A percentile compares a stretch with the other conserved stretches of the same genome.
These are phyloP conservation scores for Vachellia collinsii DNA, from an alignment of 306 rosid species.

Conservation along the genomic window DNA sequence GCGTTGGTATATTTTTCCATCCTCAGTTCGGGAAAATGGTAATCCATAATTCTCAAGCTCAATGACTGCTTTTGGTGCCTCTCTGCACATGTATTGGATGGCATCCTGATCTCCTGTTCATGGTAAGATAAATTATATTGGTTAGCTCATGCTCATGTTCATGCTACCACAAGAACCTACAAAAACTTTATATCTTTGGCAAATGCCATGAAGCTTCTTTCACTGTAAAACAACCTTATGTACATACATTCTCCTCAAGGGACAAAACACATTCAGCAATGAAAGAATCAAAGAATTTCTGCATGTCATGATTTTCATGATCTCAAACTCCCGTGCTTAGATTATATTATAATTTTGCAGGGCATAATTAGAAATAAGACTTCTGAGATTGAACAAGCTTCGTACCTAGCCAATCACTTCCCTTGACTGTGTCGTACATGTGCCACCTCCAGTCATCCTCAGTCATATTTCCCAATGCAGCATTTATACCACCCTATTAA, in stretches of 20 bases:
- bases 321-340: background rate
- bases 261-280: conserved; percentile 6
- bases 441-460: conserved; percentile 99
- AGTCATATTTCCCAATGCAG: conserved; percentile 90
- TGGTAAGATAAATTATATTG: background rate
- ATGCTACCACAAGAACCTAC: conserved; percentile 24
- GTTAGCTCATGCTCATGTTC: conserved; percentile 6
- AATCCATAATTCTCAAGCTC: conserved; percentile 93
- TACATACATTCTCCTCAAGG: conserved; percentile 16
- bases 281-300: conserved; percentile 12
- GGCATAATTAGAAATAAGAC: background rate
- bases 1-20: conserved; percentile 89
- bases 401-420: conserved; percentile 93
- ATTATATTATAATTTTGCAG: background rate
- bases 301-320: background rate
- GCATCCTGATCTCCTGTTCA: conserved; percentile 93
- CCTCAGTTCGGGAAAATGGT: conserved; percentile 91
- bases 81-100: conserved; percentile 94
- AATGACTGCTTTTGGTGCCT: conserved; percentile 94
- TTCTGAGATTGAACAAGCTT: conserved; percentile 1
- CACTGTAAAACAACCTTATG: conserved; percentile 27
- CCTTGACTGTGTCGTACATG: conserved; percentile 96
- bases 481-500: conserved; percentile 88
- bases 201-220: conserved; percentile 18
- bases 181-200: background rate